Conservation (phyloP, 73 alveolate genomes). For the Urostyla sp. region DNA sequence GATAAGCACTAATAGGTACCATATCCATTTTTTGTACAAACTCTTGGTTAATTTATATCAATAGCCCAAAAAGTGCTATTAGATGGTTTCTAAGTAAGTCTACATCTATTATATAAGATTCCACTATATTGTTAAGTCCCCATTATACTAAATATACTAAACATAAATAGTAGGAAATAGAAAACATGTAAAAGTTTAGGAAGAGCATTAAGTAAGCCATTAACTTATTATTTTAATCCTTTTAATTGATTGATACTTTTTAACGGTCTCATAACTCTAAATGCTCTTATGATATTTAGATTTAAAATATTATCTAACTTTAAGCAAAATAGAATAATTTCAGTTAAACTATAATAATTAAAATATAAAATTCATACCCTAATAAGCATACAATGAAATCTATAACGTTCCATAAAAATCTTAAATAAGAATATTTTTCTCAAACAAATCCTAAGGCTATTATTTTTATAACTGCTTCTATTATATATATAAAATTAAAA, state of each 20-base stretch:
- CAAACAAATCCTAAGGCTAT: constrained; percentile 69
- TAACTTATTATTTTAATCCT: too few relatives aligned
- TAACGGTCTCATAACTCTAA: constrained; percentile 73
- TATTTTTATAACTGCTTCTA: constrained; percentile 73
- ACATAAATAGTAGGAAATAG: constrained; percentile 52
- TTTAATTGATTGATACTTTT: constrained; percentile 64
- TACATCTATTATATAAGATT: constrained; percentile 45
- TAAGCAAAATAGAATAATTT: constrained; percentile 67
- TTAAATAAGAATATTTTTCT: constrained; percentile 54
- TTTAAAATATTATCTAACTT: constrained; percentile 39
- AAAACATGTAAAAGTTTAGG: constrained; percentile 46
- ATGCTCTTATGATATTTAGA: constrained; percentile 63
- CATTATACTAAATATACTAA: constrained; percentile 51
- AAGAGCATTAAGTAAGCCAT: too few relatives aligned
- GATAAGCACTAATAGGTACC: constrained; percentile 36
- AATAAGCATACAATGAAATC: constrained; percentile 71
- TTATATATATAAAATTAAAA: constrained; percentile 66
- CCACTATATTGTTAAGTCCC: constrained; percentile 63
- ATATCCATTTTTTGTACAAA: constrained; percentile 26
- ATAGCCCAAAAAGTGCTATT: constrained; percentile 27
- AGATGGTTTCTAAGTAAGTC: constrained; percentile 11
- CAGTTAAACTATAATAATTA: not conserved
- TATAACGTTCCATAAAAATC: constrained; percentile 76
- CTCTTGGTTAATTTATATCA: constrained; percentile 7
- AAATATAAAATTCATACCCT: constrained; percentile 47